These are phyloP conservation scores for Acaromyces ingoldii DNA, from an alignment of 1,284 basidiomycete species.

Conservation along the genomic window DNA sequence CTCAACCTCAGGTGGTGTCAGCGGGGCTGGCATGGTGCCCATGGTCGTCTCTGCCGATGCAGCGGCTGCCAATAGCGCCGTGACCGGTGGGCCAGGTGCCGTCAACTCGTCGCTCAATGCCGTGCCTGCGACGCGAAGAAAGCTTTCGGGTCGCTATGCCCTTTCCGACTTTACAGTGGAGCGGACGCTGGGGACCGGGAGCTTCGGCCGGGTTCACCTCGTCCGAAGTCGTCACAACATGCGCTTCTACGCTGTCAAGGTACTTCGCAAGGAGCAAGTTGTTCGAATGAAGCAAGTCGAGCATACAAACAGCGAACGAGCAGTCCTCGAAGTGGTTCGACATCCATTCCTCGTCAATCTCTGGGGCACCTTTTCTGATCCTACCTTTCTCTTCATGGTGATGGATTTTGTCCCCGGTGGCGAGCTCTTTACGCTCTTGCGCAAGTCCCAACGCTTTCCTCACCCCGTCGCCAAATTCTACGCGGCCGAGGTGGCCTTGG, in stretches of 20 bases:
- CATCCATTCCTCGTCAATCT: constrained; percentile 97
- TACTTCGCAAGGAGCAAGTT: constrained; percentile 65
- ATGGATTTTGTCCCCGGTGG: constrained; percentile 99
- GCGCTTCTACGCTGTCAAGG: constrained; percentile 50
- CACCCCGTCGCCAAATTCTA: constrained; percentile 99
- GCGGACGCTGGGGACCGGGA: constrained; percentile 47
- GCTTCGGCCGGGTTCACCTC: constrained; percentile 48
- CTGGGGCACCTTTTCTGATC: constrained; percentile 95
- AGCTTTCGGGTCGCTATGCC: constrained; percentile 46
- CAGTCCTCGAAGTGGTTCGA: constrained; percentile 79
- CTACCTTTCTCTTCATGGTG: constrained; percentile 94
- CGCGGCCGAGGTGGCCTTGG: constrained; percentile 91
- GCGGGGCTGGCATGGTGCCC: no score
- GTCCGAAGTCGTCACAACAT: constrained; percentile 44
- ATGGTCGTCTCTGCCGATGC: no score
- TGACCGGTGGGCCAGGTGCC: no score
- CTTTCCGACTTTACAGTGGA: constrained; percentile 44
- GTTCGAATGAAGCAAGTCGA: constrained; percentile 95
- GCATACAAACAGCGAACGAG: constrained; percentile 92
- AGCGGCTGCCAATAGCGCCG: no score
- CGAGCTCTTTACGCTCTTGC: constrained; percentile 69
- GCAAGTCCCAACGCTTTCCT: constrained; percentile 73
- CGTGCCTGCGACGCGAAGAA: constrained; percentile 12
- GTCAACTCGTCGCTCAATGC: no score
- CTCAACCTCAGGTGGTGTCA: no score